Percentiles rank a stretch among this genome's conserved stretches.
Conservation (phyloP, 78 protist genomes). For the Guillardia theta region DNA sequence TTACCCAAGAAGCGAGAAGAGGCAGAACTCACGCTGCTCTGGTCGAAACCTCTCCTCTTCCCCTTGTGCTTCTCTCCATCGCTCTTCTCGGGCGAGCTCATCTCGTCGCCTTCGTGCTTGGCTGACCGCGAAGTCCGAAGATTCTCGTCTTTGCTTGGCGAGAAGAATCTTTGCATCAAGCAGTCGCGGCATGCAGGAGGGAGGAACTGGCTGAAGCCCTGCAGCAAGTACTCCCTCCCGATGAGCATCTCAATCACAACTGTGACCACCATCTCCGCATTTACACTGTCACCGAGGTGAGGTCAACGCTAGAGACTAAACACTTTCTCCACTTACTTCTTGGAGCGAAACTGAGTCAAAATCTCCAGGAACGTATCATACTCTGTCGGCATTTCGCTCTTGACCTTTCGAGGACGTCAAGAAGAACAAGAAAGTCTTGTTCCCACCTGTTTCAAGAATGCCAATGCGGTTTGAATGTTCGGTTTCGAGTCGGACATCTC, state of each 20-base stretch:
- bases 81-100: too few species aligned
- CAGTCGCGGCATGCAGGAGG: background rate
- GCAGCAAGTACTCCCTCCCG: background rate
- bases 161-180: background rate
- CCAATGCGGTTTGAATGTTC: background rate
- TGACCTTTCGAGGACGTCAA: background rate
- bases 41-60: too few species aligned
- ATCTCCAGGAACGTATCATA: conserved; percentile 5
- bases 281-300: background rate
- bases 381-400: background rate
- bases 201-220: conserved; percentile 13
- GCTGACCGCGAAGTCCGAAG: too few species aligned
- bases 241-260: background rate
- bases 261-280: background rate
- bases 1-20: too few species aligned
- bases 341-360: background rate
- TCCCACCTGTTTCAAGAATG: background rate
- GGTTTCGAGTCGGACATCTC: background rate
- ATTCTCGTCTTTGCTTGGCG: too few species aligned
- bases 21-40: too few species aligned
- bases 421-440: background rate
- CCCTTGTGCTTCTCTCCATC: too few species aligned
- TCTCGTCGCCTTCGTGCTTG: too few species aligned
- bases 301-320: background rate
- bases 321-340: background rate